Evolutionary conservation across 495 filamentous ascomycete species (phyloP), one percentile per base, ranked within the genome.

Genomic region (Hypoxylon perforatum): DNA sequence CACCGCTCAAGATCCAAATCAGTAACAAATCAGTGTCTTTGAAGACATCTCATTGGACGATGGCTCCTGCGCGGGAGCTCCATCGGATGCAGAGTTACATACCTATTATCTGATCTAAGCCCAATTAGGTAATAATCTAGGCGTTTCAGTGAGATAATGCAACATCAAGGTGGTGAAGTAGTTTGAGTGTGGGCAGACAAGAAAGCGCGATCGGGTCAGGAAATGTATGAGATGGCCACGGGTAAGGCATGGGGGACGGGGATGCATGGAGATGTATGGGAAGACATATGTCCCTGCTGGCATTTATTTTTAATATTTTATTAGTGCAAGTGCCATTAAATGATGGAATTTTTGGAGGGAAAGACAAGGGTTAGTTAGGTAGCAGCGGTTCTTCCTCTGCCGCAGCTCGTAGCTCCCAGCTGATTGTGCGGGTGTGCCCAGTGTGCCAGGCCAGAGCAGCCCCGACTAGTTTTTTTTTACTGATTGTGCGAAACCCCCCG

Each of bases 401-500:
- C 39, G 61, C 63, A 61, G 25, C 25, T 28, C 25, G 25, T 7
- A 28, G 25, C 25, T 28, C 25, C 3, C 25, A 28, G 61, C 61
- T 70, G 67, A 70, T 65, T 70, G 65, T 63, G 63, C n/a, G n/a
- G n/a, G n/a, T n/a, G n/a, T n/a, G n/a, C n/a, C n/a, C n/a, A n/a
- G n/a, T n/a, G n/a, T n/a, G n/a, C n/a, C n/a, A n/a, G n/a, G n/a
- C 65, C 56, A 3, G 3, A 28, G 25, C 9, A 42, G 39, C 39
- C 39, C 39, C 45, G 61, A 51, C 56, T 60, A 66, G 33, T 56
- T 28, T 28, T 56, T 28, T 56, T 74, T 68, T 75, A 75, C 72
- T 75, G 72, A 75, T 75, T 75, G 72, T 69, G 69, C 72, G 68
- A 61, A 61, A 70, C 63, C 78, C 80, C 80, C 77, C 74, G 70